A percentile compares a stretch with the other conserved stretches of the same genome.
Conservation (phyloP, 75 land plant species). For the Pinus taeda region DNA sequence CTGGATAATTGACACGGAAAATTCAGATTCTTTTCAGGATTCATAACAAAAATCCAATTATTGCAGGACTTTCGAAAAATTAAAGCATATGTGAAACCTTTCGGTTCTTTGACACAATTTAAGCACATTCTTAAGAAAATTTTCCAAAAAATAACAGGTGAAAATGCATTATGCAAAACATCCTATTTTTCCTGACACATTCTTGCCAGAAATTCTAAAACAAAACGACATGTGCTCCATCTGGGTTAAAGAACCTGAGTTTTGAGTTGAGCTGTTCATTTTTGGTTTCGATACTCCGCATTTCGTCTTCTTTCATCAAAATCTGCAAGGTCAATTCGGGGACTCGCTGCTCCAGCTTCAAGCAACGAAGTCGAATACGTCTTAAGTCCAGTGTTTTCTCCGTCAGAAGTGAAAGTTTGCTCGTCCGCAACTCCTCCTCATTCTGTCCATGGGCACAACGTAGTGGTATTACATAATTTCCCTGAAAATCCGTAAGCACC, state of each 20-base stretch:
- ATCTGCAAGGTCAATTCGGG: background rate
- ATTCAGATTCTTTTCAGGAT: too few relatives aligned
- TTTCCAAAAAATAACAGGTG: too few relatives aligned
- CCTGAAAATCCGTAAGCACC: background rate
- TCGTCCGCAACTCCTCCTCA: background rate
- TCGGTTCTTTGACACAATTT: too few relatives aligned
- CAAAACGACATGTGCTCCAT: too few relatives aligned
- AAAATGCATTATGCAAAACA: too few relatives aligned
- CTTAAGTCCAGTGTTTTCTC: background rate
- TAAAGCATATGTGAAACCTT: too few relatives aligned
- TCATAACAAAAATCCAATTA: too few relatives aligned
- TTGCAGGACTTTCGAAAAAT: too few relatives aligned
- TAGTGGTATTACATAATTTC: background rate
- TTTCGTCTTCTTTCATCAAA: background rate
- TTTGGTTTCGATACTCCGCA: background rate
- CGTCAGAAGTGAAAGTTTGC: background rate
- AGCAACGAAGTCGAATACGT: background rate
- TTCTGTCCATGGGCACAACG: background rate
- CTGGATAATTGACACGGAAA: too few relatives aligned
- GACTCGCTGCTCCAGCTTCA: background rate
- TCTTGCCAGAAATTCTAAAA: too few relatives aligned
- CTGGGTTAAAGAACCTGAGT: background rate
- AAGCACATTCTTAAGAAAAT: too few relatives aligned
- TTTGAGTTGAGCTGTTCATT: background rate
- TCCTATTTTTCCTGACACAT: too few relatives aligned